Evolutionary conservation across 192 early-diverging fungal genomes (phyloP).

Genomic region (Glomus cerebriforme): DNA sequence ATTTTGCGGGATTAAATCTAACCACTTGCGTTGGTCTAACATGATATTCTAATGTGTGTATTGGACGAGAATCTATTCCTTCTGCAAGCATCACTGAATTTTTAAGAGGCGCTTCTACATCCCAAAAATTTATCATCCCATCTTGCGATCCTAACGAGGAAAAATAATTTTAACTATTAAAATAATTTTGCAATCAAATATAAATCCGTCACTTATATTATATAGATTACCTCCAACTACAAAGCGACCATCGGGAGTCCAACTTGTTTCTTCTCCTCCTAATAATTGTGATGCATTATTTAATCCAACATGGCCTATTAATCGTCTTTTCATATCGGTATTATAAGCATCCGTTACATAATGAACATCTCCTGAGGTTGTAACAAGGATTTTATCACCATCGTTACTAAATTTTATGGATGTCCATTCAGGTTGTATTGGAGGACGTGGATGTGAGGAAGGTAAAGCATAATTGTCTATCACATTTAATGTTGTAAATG

Average conservation of each 20-base stretch:
- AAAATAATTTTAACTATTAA: constrained; percentile 17
- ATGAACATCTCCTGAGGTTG: constrained; percentile 57
- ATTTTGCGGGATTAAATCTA: constrained; percentile 72
- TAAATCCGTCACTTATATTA: not conserved
- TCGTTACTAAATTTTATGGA: constrained; percentile 73
- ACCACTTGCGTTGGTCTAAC: constrained; percentile 58
- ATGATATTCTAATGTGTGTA: constrained; percentile 50
- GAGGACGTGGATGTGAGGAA: constrained; percentile 11
- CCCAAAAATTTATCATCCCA: constrained; percentile 68
- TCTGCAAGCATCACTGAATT: constrained; percentile 35
- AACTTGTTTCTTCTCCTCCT: constrained; percentile 57
- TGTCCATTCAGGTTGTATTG: constrained; percentile 50
- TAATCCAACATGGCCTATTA: constrained; percentile 48
- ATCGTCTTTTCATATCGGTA: constrained; percentile 44
- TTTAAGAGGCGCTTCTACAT: constrained; percentile 48
- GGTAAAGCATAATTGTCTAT: constrained; percentile 34
- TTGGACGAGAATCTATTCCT: constrained; percentile 36
- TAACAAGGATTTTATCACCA: constrained; percentile 72
- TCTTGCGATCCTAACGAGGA: constrained; percentile 57
- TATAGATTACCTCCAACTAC: constrained; percentile 59
- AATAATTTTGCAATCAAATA: not conserved
- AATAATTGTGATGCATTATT: constrained; percentile 29
- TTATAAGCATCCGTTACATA: constrained; percentile 73
- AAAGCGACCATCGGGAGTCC: constrained; percentile 76
- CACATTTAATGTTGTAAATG: constrained; percentile 46